A percentile compares a stretch with the other conserved stretches of the same genome.
These are phyloP conservation scores for Capsicum pubescens DNA, from an alignment of 257 asterid genomes.

Conservation along the genomic window DNA sequence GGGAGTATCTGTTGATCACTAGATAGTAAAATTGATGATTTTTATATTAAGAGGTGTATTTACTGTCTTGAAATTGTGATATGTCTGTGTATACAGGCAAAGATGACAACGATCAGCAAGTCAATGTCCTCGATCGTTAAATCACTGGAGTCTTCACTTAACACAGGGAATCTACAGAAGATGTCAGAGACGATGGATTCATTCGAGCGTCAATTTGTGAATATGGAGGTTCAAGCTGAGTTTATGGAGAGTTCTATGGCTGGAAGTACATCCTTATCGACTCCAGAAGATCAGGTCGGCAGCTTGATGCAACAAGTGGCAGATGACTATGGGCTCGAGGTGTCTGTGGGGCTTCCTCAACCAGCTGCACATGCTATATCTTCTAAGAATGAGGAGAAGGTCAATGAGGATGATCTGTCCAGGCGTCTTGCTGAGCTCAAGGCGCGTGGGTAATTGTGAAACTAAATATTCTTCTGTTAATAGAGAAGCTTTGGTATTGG, in stretches of 20 bases:
- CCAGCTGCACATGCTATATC: slow-evolving; percentile 78
- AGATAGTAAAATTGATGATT: not conserved
- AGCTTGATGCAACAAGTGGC: slow-evolving; percentile 98
- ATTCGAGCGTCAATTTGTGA: slow-evolving; percentile 91
- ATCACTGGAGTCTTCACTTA: slow-evolving; percentile 78
- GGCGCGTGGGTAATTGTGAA: slow-evolving; percentile 73
- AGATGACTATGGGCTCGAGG: slow-evolving; percentile 96
- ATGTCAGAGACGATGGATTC: slow-evolving; percentile 98
- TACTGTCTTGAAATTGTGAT: not conserved
- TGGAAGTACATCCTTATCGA: slow-evolving; percentile 89
- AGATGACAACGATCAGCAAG: slow-evolving; percentile 81
- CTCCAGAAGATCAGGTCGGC: slow-evolving; percentile 93
- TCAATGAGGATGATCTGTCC: slow-evolving; percentile 83
- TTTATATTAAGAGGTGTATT: not conserved
- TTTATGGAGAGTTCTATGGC: slow-evolving; percentile 99
- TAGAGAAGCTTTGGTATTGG: not conserved
- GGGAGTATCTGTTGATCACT: not conserved
- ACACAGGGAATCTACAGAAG: slow-evolving; percentile 90
- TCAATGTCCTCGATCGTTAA: slow-evolving; percentile 91
- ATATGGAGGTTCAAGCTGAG: slow-evolving; percentile 99
- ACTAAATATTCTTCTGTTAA: not conserved
- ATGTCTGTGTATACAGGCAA: slow-evolving; percentile 43
- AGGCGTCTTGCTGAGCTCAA: slow-evolving; percentile 97
- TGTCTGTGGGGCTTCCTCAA: slow-evolving; percentile 92
- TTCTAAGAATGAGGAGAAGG: slow-evolving; percentile 65